These are phyloP conservation scores for Globisporangium carolinianum DNA, from an alignment of 352 stramenopile genomes.

Conservation along the genomic window DNA sequence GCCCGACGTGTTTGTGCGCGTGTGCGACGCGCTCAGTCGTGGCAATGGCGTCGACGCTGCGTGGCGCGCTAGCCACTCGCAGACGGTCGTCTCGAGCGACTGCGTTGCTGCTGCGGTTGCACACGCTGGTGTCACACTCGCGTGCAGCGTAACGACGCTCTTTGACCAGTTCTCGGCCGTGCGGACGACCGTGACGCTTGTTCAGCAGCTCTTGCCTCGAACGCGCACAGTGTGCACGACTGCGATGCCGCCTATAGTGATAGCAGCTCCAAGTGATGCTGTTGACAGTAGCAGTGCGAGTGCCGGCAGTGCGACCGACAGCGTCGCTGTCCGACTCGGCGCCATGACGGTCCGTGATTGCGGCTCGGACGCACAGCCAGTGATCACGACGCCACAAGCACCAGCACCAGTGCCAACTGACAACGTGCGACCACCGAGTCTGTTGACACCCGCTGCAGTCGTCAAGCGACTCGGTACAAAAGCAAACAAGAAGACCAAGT, in stretches of 20 bases:
- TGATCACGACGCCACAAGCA: background rate
- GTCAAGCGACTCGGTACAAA: background rate
- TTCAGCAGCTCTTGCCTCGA: too few relatives aligned
- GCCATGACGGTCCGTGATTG: too few relatives aligned
- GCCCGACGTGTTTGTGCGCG: constrained; percentile 50
- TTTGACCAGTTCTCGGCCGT: too few relatives aligned
- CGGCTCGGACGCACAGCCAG: background rate
- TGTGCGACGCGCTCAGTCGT: constrained; percentile 21
- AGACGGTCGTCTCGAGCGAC: background rate
- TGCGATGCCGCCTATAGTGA: too few relatives aligned
- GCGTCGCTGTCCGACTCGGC: too few relatives aligned
- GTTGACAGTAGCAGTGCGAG: too few relatives aligned
- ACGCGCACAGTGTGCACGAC: too few relatives aligned
- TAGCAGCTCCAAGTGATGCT: too few relatives aligned
- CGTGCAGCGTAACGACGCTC: too few relatives aligned
- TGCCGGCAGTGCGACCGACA: too few relatives aligned
- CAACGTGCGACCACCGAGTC: background rate
- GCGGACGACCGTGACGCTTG: too few relatives aligned
- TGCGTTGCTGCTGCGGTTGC: background rate
- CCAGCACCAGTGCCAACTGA: background rate
- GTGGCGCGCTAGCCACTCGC: constrained; percentile 5
- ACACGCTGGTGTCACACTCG: too few relatives aligned
- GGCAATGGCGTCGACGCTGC: constrained; percentile 7
- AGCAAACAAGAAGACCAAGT: background rate
- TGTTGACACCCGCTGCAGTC: background rate